phyloP scores from a whole-genome alignment of 2,329 filamentous ascomycete species.

The Talaromyces albobiverticillius region DNA sequence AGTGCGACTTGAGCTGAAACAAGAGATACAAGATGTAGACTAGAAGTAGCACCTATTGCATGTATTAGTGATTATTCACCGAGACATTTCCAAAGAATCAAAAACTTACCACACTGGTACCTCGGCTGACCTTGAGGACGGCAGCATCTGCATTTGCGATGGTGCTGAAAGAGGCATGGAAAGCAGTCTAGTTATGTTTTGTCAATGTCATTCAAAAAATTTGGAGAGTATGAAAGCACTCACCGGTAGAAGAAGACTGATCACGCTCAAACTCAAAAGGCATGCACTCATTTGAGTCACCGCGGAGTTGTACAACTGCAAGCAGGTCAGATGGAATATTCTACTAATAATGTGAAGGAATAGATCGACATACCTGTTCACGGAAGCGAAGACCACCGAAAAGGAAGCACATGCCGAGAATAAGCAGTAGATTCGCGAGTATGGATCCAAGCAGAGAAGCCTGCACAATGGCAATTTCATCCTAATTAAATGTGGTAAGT shows the following conservation, averaged over 20 bases:
- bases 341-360: neutral
- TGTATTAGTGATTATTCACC: neutral
- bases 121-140: slow-evolving; percentile 77
- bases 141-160: slow-evolving; percentile 59
- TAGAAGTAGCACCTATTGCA: slow-evolving; percentile 57
- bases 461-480: slow-evolving; percentile 83
- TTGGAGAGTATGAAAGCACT: slow-evolving; percentile 24
- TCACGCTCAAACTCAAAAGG: slow-evolving; percentile 79
- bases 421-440: slow-evolving; percentile 77
- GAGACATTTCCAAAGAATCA: neutral
- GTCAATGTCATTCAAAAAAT: no score
- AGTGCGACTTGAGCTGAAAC: slow-evolving; percentile 87
- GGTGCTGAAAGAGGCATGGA: slow-evolving; percentile 76
- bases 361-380: slow-evolving; percentile 62
- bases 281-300: slow-evolving; percentile 92
- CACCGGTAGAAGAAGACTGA: slow-evolving; percentile 77
- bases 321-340: neutral
- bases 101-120: slow-evolving; percentile 70
- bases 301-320: slow-evolving; percentile 79
- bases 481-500: slow-evolving; percentile 35
- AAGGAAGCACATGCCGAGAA: slow-evolving; percentile 84
- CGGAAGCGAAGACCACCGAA: slow-evolving; percentile 76
- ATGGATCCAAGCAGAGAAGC: slow-evolving; percentile 83
- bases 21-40: slow-evolving; percentile 79
- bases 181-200: slow-evolving; percentile 70